Percentiles rank a stretch among this genome's conserved stretches.
Evolutionary conservation across 1,284 basidiomycete species (phyloP).

Genomic region (Ustilago hordei): DNA sequence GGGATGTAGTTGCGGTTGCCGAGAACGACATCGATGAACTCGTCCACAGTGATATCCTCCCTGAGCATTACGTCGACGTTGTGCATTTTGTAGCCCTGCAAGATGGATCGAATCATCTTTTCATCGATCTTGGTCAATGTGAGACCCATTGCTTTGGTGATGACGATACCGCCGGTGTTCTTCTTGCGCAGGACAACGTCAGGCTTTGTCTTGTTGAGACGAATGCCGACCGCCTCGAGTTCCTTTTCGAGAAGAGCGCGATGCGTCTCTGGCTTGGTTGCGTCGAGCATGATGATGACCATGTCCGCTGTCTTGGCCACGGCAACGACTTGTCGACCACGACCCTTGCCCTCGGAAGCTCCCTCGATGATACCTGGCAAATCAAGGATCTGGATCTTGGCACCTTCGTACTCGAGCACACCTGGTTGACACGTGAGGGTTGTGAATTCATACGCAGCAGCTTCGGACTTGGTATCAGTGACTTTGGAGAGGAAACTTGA

Average conservation of each 20-base stretch:
- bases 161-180: slow-evolving; percentile 82
- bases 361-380: slow-evolving; percentile 98
- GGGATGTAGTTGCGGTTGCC: slow-evolving; percentile 91
- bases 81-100: slow-evolving; percentile 72
- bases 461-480: slow-evolving; percentile 87
- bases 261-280: slow-evolving; percentile 95
- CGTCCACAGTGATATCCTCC: slow-evolving; percentile 83
- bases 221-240: slow-evolving; percentile 94
- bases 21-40: slow-evolving; percentile 96
- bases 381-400: slow-evolving; percentile 75
- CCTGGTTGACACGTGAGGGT: slow-evolving; percentile 76
- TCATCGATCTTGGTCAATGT: slow-evolving; percentile 95
- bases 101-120: slow-evolving; percentile 89
- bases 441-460: slow-evolving; percentile 96
- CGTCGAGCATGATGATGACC: slow-evolving; percentile 90
- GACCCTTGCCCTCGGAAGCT: slow-evolving; percentile 81
- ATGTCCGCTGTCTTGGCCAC: slow-evolving; percentile 90
- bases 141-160: slow-evolving; percentile 74
- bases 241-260: slow-evolving; percentile 87
- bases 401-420: slow-evolving; percentile 72
- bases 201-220: slow-evolving; percentile 82
- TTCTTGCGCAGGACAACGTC: slow-evolving; percentile 76
- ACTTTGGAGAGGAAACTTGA: slow-evolving; percentile 91
- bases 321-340: slow-evolving; percentile 91
- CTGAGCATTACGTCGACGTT: slow-evolving; percentile 65